phyloP scores from a whole-genome alignment of 495 filamentous ascomycete species.

The Neurospora intermedia region DNA sequence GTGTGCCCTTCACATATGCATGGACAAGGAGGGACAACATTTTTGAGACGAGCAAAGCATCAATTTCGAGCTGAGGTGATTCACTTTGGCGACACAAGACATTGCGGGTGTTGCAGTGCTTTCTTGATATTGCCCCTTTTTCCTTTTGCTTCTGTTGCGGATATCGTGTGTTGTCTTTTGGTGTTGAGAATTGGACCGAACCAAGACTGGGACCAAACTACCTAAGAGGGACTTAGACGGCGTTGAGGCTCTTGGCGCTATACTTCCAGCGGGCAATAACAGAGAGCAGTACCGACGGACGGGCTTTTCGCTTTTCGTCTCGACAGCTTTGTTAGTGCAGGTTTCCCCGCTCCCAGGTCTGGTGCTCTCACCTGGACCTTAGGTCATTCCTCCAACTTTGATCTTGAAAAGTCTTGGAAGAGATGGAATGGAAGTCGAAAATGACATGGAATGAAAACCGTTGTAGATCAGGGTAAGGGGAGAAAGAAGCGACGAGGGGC shows the following conservation, averaged over 20 bases:
- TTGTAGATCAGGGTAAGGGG: neutral
- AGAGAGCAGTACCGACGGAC: neutral
- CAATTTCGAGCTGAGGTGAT: neutral
- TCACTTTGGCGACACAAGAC: neutral
- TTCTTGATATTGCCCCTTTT: neutral
- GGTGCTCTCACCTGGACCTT: neutral
- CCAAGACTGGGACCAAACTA: neutral
- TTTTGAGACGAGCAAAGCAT: neutral
- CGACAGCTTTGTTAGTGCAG: neutral
- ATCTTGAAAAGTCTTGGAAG: neutral
- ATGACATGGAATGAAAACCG: neutral
- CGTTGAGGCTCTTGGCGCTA: neutral
- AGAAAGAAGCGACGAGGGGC: neutral
- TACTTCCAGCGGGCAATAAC: neutral
- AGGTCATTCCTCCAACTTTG: neutral
- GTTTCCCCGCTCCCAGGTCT: neutral
- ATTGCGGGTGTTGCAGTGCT: neutral
- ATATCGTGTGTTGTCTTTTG: neutral
- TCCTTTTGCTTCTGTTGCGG: neutral
- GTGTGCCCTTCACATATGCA: neutral
- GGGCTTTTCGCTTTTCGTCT: neutral
- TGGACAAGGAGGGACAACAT: neutral
- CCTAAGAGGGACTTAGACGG: neutral
- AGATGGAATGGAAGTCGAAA: neutral
- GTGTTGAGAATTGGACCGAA: neutral